A percentile compares a stretch with the other conserved stretches of the same genome.
These are phyloP conservation scores for Cornus suecica DNA, from an alignment of 148 eudicot genomes.

Conservation along the genomic window DNA sequence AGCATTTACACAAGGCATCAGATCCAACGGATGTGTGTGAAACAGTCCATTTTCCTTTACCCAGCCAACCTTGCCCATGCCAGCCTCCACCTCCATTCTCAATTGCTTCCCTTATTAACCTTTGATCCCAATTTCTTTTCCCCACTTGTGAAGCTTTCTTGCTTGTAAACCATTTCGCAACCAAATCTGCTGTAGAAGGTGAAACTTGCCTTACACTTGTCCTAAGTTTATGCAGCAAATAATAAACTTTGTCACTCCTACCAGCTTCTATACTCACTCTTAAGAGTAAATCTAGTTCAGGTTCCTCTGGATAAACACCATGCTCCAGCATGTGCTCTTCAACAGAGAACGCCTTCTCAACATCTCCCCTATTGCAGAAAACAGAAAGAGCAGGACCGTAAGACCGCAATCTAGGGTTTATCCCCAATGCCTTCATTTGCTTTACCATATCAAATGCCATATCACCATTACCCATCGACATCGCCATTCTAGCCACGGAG, in stretches of 20 bases:
- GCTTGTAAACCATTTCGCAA: constrained; percentile 74
- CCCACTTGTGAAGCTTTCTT: constrained; percentile 65
- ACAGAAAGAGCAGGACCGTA: constrained; percentile 79
- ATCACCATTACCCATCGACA: constrained; percentile 77
- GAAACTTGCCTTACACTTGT: constrained; percentile 53
- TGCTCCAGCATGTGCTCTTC: constrained; percentile 82
- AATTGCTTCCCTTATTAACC: constrained; percentile 34
- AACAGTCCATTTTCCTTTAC: constrained; percentile 72
- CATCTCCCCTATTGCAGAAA: constrained; percentile 49
- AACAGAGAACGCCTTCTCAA: constrained; percentile 72
- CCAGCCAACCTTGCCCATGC: constrained; percentile 94
- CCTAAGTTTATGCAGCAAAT: constrained; percentile 79
- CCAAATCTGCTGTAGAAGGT: constrained; percentile 52
- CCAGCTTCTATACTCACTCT: constrained; percentile 58
- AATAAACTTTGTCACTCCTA: constrained; percentile 71
- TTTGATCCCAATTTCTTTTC: constrained; percentile 65
- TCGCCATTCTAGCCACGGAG: constrained; percentile 84
- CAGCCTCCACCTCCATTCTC: constrained; percentile 88
- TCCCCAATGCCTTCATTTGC: constrained; percentile 64
- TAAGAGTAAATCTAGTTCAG: constrained; percentile 72
- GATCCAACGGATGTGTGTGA: constrained; percentile 43
- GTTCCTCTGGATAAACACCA: constrained; percentile 82
- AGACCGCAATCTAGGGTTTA: constrained; percentile 76
- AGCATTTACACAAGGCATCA: constrained; percentile 71
- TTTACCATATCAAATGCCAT: constrained; percentile 83